Percentiles rank a stretch among this genome's conserved stretches.
Evolutionary conservation across 208 protist species (phyloP).

Genomic region (Leptomonas pyrrhocoris): DNA sequence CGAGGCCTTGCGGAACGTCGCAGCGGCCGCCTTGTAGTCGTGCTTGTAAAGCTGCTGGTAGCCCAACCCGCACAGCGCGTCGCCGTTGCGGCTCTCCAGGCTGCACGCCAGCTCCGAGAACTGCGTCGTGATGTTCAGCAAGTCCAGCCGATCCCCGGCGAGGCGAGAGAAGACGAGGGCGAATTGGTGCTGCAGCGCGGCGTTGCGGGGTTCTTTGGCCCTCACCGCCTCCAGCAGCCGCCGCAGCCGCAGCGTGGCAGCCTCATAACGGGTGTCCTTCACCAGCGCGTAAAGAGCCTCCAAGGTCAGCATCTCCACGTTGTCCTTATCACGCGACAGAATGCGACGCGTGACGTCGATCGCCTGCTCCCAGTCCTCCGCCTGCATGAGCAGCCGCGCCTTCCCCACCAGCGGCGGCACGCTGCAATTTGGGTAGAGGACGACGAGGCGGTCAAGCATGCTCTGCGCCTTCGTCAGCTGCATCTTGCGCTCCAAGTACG

Average conservation of each 20-base stretch:
- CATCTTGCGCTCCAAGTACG: slow-evolving; percentile 84
- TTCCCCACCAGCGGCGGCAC: slow-evolving; percentile 77
- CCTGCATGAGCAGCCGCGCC: slow-evolving; percentile 83
- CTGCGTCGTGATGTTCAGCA: slow-evolving; percentile 69
- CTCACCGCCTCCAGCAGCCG: slow-evolving; percentile 65
- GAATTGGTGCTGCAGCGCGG: slow-evolving; percentile 65
- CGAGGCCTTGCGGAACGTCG: slow-evolving; percentile 77
- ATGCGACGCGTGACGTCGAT: slow-evolving; percentile 86
- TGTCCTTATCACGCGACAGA: slow-evolving; percentile 71
- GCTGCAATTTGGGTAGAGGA: slow-evolving; percentile 64
- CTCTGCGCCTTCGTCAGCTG: slow-evolving; percentile 81
- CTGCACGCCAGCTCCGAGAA: slow-evolving; percentile 71
- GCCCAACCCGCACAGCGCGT: slow-evolving; percentile 85
- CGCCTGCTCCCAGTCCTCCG: slow-evolving; percentile 94
- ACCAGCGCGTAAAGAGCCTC: slow-evolving; percentile 79
- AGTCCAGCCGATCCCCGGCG: slow-evolving; percentile 31
- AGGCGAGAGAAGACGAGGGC: slow-evolving; percentile 81
- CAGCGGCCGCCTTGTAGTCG: slow-evolving; percentile 73
- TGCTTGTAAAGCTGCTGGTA: slow-evolving; percentile 77
- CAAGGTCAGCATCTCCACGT: slow-evolving; percentile 80
- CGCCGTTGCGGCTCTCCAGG: slow-evolving; percentile 62
- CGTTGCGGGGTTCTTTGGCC: slow-evolving; percentile 82
- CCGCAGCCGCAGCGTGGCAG: slow-evolving; percentile 62
- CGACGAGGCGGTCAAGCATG: slow-evolving; percentile 82
- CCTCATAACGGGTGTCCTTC: slow-evolving; percentile 70